A percentile compares a stretch with the other conserved stretches of the same genome.
These are phyloP conservation scores for Nasturtium officinale DNA, from an alignment of 345 rosid species.

Conservation along the genomic window DNA sequence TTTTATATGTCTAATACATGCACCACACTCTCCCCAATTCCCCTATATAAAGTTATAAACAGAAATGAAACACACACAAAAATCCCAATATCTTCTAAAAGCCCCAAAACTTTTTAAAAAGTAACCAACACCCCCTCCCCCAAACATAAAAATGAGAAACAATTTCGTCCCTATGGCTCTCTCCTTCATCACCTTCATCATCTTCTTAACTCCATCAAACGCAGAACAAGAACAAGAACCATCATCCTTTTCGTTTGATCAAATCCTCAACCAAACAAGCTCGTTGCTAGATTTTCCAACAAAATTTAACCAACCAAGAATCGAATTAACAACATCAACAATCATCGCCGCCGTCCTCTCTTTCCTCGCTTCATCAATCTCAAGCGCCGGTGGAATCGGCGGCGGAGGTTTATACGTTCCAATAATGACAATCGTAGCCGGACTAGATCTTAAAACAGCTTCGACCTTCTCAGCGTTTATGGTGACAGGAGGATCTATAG, in stretches of 20 bases:
- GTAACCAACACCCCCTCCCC: background rate
- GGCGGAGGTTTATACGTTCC: slow-evolving; percentile 90
- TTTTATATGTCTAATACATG: background rate
- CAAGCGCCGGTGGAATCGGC: slow-evolving; percentile 94
- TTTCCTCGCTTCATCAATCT: slow-evolving; percentile 70
- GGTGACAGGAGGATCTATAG: slow-evolving; percentile 89
- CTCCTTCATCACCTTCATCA: slow-evolving; percentile 17
- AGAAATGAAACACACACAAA: slow-evolving; percentile 6
- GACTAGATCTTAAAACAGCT: slow-evolving; percentile 78
- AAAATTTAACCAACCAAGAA: slow-evolving; percentile 33
- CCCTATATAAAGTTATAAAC: slow-evolving; percentile 27
- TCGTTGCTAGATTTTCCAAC: slow-evolving; percentile 37
- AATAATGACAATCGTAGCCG: slow-evolving; percentile 62
- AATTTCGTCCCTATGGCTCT: slow-evolving; percentile 29
- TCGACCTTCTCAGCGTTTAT: slow-evolving; percentile 81
- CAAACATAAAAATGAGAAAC: slow-evolving; percentile 22
- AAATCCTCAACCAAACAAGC: slow-evolving; percentile 36
- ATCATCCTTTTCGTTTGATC: background rate
- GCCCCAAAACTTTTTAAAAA: background rate
- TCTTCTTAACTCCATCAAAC: slow-evolving; percentile 21
- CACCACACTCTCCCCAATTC: background rate
- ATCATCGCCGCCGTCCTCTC: slow-evolving; percentile 57
- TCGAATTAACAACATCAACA: slow-evolving; percentile 45
- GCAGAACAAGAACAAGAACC: slow-evolving; percentile 25
- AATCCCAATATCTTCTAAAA: slow-evolving; percentile 18